Percentiles rank a stretch among this genome's conserved stretches.
These are phyloP conservation scores for Leptographium flavum DNA, from an alignment of 2,329 filamentous ascomycete species.

Conservation along the genomic window DNA sequence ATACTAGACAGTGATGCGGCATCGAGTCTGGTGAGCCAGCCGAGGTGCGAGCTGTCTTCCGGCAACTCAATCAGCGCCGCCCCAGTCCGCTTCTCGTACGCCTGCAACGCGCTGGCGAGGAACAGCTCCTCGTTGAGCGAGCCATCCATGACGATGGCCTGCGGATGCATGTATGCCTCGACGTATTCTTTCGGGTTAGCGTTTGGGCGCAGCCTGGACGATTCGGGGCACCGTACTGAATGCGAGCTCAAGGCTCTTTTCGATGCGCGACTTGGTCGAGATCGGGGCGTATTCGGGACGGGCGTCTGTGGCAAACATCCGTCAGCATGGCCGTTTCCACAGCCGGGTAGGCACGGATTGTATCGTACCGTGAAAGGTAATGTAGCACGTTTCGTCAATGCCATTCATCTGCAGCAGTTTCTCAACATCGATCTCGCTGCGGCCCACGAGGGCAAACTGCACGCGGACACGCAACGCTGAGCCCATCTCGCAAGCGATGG, in stretches of 20 bases:
- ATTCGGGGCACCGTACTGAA: constrained; percentile 34
- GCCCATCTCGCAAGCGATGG: constrained; percentile 80
- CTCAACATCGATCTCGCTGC: constrained; percentile 53
- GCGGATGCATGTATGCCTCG: constrained; percentile 59
- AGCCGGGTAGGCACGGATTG: neutral
- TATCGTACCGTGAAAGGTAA: constrained; percentile 41
- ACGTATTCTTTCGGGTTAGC: constrained; percentile 40
- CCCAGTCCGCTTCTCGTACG: constrained; percentile 34
- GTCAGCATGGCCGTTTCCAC: neutral
- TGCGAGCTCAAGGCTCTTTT: constrained; percentile 46
- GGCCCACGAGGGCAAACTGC: constrained; percentile 68
- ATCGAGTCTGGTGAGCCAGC: constrained; percentile 71
- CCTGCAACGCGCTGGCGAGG: constrained; percentile 47
- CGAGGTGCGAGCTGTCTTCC: constrained; percentile 43
- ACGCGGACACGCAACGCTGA: constrained; percentile 54
- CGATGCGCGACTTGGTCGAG: constrained; percentile 58
- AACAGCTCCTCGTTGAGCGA: constrained; percentile 51
- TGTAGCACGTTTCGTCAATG: constrained; percentile 53
- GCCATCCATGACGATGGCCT: constrained; percentile 60
- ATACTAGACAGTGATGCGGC: constrained; percentile 52
- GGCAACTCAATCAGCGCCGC: constrained; percentile 67
- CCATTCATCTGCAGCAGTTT: constrained; percentile 67
- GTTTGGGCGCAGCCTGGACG: neutral
- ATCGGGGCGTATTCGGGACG: constrained; percentile 57
- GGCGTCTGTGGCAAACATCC: constrained; percentile 41